Evolutionary conservation across 179 eudicot species (phyloP).

Genomic region (Drosera spatulata): DNA sequence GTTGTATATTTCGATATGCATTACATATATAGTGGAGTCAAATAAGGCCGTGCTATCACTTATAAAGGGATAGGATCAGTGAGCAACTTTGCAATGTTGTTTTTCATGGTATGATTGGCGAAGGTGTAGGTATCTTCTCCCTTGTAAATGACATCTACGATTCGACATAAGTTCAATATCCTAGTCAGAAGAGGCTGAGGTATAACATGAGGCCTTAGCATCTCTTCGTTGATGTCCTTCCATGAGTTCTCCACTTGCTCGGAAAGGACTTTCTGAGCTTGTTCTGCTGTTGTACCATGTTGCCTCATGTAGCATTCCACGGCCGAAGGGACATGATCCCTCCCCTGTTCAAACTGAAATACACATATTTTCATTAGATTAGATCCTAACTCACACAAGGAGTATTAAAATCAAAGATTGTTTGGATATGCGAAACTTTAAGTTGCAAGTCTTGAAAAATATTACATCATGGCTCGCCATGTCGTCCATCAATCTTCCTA

Average conservation of each 20-base stretch:
- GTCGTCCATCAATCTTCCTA: constrained; percentile 20
- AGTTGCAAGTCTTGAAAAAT: too few species aligned
- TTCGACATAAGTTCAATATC: constrained; percentile 5
- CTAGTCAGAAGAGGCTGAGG: constrained; percentile 12
- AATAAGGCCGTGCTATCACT: neutral
- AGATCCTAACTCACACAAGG: too few species aligned
- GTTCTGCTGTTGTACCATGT: constrained; percentile 11
- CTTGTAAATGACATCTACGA: constrained; percentile 8
- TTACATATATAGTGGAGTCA: too few species aligned
- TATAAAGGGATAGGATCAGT: constrained; percentile 8
- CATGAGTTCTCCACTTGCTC: constrained; percentile 10
- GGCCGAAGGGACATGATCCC: constrained; percentile 6
- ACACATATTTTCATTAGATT: too few species aligned
- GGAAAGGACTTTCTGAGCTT: constrained; percentile 7
- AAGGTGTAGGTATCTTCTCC: constrained; percentile 13
- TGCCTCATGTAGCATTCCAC: constrained; percentile 20
- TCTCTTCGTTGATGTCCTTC: constrained; percentile 20
- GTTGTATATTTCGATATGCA: too few species aligned
- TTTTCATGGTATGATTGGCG: constrained; percentile 3
- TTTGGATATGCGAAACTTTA: too few species aligned
- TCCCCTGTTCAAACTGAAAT: constrained; percentile 7
- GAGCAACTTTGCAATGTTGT: constrained; percentile 3
- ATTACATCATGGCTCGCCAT: constrained; percentile 13
- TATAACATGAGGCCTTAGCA: constrained; percentile 8
- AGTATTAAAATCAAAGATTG: too few species aligned